These are phyloP conservation scores for Trichoderma pleuroti DNA, from an alignment of 2,329 filamentous ascomycete species.

Conservation along the genomic window DNA sequence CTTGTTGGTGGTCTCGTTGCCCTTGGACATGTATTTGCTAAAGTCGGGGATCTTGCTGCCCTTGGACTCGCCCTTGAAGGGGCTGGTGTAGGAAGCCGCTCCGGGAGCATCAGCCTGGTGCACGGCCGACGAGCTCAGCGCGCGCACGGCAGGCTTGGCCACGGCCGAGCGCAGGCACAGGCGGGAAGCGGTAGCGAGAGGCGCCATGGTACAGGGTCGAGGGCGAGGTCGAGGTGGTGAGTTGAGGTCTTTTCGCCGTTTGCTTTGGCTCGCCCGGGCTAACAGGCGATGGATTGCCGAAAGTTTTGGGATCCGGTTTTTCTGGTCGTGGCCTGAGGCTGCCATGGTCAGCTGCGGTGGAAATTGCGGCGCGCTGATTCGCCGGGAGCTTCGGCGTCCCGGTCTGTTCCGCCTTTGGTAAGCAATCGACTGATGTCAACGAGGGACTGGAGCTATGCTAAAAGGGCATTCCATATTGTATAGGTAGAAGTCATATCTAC, in stretches of 20 bases:
- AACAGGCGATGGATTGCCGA: slow-evolving; percentile 40
- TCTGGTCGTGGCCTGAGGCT: slow-evolving; percentile 42
- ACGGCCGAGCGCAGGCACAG: slow-evolving; percentile 61
- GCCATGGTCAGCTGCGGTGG: slow-evolving; percentile 29
- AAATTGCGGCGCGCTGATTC: slow-evolving; percentile 49
- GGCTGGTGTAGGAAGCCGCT: slow-evolving; percentile 54
- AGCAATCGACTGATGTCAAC: not conserved
- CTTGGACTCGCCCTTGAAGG: slow-evolving; percentile 60
- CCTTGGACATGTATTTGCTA: slow-evolving; percentile 76
- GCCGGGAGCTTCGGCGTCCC: slow-evolving; percentile 30
- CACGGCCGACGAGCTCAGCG: slow-evolving; percentile 54
- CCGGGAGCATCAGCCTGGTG: slow-evolving; percentile 47
- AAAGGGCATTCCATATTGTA: not conserved
- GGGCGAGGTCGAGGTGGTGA: slow-evolving; percentile 26
- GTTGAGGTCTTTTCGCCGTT: slow-evolving; percentile 49
- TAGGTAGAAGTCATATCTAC: not conserved
- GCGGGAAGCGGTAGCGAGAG: slow-evolving; percentile 65
- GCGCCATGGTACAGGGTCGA: slow-evolving; percentile 52
- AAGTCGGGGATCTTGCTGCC: slow-evolving; percentile 80
- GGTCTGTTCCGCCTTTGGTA: slow-evolving; percentile 29
- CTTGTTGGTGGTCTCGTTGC: slow-evolving; percentile 68
- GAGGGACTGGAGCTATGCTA: not conserved
- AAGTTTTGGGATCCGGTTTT: slow-evolving; percentile 37
- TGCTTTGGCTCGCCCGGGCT: slow-evolving; percentile 18
- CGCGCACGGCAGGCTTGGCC: slow-evolving; percentile 44